Evolutionary conservation across 2,329 filamentous ascomycete genomes (phyloP).

Genomic region (Fusarium torulosum): DNA sequence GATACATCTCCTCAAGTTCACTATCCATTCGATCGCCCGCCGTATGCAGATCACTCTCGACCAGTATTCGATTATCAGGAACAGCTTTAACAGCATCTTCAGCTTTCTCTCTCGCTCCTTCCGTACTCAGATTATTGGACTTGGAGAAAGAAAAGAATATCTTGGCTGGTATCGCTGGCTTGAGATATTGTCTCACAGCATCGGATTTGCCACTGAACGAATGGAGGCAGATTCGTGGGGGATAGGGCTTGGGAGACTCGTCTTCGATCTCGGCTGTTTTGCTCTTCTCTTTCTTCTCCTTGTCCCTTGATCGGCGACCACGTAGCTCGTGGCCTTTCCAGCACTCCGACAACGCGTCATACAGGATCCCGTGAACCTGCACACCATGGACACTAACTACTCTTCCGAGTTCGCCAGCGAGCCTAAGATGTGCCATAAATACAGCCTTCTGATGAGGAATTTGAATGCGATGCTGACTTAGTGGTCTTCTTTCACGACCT

Average conservation of each 20-base stretch:
- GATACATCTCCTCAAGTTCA: slow-evolving; percentile 76
- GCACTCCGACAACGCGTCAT: slow-evolving; percentile 69
- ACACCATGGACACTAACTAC: slow-evolving; percentile 77
- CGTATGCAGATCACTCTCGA: slow-evolving; percentile 88
- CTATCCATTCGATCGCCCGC: slow-evolving; percentile 84
- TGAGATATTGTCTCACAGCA: slow-evolving; percentile 79
- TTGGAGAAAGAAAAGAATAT: slow-evolving; percentile 90
- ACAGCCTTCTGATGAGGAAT: slow-evolving; percentile 74
- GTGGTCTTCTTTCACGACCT: slow-evolving; percentile 73
- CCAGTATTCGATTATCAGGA: slow-evolving; percentile 79
- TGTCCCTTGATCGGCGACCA: slow-evolving; percentile 60
- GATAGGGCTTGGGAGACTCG: slow-evolving; percentile 63
- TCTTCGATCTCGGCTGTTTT: slow-evolving; percentile 49
- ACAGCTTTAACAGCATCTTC: slow-evolving; percentile 75
- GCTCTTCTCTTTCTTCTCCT: slow-evolving; percentile 24
- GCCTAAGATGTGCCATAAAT: slow-evolving; percentile 71
- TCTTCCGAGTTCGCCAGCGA: slow-evolving; percentile 74
- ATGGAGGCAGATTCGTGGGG: slow-evolving; percentile 88
- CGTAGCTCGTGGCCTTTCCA: slow-evolving; percentile 75
- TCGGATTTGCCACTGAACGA: slow-evolving; percentile 85
- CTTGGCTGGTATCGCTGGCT: slow-evolving; percentile 75
- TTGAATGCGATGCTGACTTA: slow-evolving; percentile 74
- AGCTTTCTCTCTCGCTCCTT: slow-evolving; percentile 61
- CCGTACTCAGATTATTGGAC: slow-evolving; percentile 77
- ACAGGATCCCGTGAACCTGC: slow-evolving; percentile 76